Evolutionary conservation across 176 grass and related monocot genomes (phyloP).

Genomic region (Oryza coarctata): DNA sequence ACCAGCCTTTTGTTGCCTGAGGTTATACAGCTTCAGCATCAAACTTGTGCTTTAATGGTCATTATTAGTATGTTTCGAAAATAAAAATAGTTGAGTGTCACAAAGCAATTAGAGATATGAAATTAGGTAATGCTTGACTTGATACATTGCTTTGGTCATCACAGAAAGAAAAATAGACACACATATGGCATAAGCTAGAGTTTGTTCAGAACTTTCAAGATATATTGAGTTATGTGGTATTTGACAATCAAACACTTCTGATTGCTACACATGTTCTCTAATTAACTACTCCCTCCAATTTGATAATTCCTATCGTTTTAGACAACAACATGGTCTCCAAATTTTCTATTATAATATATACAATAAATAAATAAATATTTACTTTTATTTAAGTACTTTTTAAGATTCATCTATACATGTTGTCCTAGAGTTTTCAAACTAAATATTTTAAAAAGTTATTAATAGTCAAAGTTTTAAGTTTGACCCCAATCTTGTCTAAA

Average conservation of each 20-base stretch:
- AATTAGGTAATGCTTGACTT: neutral
- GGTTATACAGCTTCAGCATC: conserved; percentile 5
- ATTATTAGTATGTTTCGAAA: neutral
- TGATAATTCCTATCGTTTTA: neutral
- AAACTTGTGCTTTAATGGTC: neutral
- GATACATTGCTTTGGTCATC: neutral
- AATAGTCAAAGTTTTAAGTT: too few species aligned
- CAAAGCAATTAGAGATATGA: neutral
- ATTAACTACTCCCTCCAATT: neutral
- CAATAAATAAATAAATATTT: too few species aligned
- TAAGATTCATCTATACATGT: too few species aligned
- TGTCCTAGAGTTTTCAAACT: too few species aligned
- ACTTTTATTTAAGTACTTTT: too few species aligned
- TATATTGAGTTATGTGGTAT: neutral
- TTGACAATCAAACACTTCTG: neutral
- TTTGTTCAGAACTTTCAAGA: neutral
- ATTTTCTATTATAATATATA: too few species aligned
- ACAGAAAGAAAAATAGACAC: neutral
- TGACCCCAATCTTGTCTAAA: too few species aligned
- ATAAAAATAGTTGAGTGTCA: neutral
- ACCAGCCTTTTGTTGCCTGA: neutral
- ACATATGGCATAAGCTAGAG: neutral
- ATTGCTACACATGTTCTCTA: neutral
- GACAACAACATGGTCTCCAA: too few species aligned
- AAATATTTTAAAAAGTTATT: too few species aligned